Evolutionary conservation across 305 asterid genomes (phyloP).

Genomic region (Solanum chacoense): DNA sequence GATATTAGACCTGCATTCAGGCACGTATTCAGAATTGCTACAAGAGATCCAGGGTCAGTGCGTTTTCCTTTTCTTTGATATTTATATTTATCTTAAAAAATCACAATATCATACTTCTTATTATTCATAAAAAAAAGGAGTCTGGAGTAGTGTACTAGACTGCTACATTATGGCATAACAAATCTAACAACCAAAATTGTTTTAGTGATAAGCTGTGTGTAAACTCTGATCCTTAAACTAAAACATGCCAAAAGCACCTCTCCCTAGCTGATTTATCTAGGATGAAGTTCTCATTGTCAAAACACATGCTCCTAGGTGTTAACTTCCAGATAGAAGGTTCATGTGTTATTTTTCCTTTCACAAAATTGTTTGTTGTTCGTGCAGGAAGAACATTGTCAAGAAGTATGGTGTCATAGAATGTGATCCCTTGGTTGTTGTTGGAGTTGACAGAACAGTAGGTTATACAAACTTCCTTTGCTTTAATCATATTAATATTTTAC

Average conservation of each 20-base stretch:
- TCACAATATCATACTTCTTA: neutral
- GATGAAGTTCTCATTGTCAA: neutral
- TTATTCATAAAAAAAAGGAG: neutral
- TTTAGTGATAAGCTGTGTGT: neutral
- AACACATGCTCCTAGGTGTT: neutral
- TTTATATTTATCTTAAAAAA: neutral
- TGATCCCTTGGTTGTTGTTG: slow-evolving; percentile 67
- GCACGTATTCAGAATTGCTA: slow-evolving; percentile 54
- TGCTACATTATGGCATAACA: neutral
- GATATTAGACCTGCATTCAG: slow-evolving; percentile 93
- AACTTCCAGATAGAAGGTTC: neutral
- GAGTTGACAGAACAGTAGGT: slow-evolving; percentile 82
- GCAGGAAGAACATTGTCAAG: slow-evolving; percentile 55
- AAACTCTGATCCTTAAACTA: neutral
- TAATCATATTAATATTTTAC: neutral
- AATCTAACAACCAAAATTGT: neutral
- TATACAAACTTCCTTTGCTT: neutral
- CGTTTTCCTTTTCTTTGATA: neutral
- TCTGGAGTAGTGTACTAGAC: neutral
- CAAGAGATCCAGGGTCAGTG: slow-evolving; percentile 60
- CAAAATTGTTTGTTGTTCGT: slow-evolving; percentile 1
- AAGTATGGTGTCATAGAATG: slow-evolving; percentile 87
- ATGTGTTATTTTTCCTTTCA: neutral
- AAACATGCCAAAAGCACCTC: neutral
- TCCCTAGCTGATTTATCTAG: neutral